Evolutionary conservation across 2,329 filamentous ascomycete species (phyloP), one percentile per base, ranked within the genome.

Genomic region (Beauveria pseudobassiana): DNA sequence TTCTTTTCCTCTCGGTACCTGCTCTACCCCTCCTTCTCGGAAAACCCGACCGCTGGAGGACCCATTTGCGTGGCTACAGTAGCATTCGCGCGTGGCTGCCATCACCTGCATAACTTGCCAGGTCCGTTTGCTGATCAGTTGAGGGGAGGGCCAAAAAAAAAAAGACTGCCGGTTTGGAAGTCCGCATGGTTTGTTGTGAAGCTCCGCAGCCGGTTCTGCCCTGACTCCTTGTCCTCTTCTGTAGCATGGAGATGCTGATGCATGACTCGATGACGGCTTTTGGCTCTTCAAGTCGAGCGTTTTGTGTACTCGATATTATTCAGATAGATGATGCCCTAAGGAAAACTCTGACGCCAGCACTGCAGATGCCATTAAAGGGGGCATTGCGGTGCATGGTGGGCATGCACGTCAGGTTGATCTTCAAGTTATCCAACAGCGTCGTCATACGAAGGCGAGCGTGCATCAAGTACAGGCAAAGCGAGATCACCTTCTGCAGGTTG

Each of bases 401-500:
- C 5, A 52, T 34, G 50, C 28, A 34, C 12, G 30, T 34, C 30
- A 34, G 30, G 30, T 14, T 14, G 30, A 34, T 14, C 12, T 14
- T 34, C 4, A 14, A 34, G 10, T 2, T 34, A 14, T 34, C 12
- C 30, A 34, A 34, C 30, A 34, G 30, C 16, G 50, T 24, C 30
- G 50, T 53, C 26, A 38, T 38, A 38, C n/a, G 12, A 22, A 16
- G 49, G 28, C 12, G 12, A 34, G 5, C 30, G 30, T 34, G 4
- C 30, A 34, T 34, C 30, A 34, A 34, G 30, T 34, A 10, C 30
- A 34, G 30, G 30, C 10, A 16, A 46, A n/a, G 49, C 26, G 26
- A 52, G 57, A 59, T 60, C 22, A n/a, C 49, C 18, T 59, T 53
- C 49, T 53, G 58, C 58, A 60, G 26, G 58, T 40, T 60, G 40